Percentiles rank a stretch among this genome's conserved stretches.
Evolutionary conservation across 257 asterid species (phyloP).

Genomic region (Gynochthodes officinalis): DNA sequence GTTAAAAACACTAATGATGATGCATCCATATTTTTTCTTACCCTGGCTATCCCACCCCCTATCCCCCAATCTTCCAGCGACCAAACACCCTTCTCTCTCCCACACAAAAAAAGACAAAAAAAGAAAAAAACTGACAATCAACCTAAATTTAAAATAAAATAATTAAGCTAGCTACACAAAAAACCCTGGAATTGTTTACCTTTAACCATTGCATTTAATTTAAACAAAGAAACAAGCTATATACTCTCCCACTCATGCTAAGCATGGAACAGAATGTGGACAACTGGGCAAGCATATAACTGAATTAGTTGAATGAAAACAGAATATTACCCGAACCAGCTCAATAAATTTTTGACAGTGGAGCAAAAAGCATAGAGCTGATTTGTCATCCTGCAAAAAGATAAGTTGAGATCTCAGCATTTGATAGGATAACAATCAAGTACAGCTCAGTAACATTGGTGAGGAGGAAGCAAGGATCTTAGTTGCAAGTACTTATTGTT

Average conservation of each 20-base stretch:
- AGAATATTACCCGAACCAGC: constrained; percentile 69
- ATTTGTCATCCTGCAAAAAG: constrained; percentile 63
- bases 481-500: background rate
- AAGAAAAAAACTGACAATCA: background rate
- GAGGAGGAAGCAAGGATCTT: background rate
- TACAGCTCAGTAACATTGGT: background rate
- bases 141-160: background rate
- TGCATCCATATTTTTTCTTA: background rate
- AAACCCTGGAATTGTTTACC: background rate
- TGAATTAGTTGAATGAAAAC: background rate
- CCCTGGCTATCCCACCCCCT: too few species aligned
- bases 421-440: background rate
- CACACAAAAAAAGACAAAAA: too few species aligned
- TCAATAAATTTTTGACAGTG: constrained; percentile 86
- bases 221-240: background rate
- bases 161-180: background rate
- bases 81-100: too few species aligned
- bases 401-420: constrained; percentile 8
- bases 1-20: too few species aligned
- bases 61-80: too few species aligned
- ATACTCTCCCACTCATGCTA: background rate
- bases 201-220: background rate
- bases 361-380: constrained; percentile 72
- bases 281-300: background rate
- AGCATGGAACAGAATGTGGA: background rate